Percentiles rank a stretch among this genome's conserved stretches.
Evolutionary conservation across 441 rosid species (phyloP).

Genomic region (Biscutella laevigata): DNA sequence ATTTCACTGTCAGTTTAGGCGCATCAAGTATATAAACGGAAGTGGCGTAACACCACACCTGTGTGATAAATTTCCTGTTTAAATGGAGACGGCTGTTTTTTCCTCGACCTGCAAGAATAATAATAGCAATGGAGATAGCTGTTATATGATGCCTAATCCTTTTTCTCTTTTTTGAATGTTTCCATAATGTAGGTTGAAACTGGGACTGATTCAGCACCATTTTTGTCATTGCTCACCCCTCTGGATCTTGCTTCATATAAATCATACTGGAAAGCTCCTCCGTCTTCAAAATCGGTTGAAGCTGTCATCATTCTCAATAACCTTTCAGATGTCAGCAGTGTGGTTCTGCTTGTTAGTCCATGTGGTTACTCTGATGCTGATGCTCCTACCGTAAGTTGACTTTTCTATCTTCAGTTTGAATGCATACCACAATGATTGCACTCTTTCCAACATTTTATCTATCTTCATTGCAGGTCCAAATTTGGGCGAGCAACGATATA

Average conservation of each 20-base stretch:
- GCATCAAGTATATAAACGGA: neutral
- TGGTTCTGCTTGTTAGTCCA: slow-evolving; percentile 76
- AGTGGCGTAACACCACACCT: neutral
- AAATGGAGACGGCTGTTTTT: too few relatives aligned
- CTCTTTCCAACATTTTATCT: slow-evolving; percentile 13
- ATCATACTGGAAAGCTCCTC: slow-evolving; percentile 87
- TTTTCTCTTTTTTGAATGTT: slow-evolving; percentile 16
- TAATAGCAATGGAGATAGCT: neutral
- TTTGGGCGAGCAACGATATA: slow-evolving; percentile 92
- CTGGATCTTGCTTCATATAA: slow-evolving; percentile 41
- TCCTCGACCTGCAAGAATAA: too few relatives aligned
- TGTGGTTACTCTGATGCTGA: slow-evolving; percentile 88
- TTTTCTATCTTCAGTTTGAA: slow-evolving; percentile 17
- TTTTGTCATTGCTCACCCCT: slow-evolving; percentile 73
- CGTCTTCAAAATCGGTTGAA: slow-evolving; percentile 50
- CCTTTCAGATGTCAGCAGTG: slow-evolving; percentile 79
- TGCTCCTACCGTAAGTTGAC: slow-evolving; percentile 62
- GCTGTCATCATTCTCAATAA: slow-evolving; percentile 59
- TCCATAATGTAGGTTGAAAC: slow-evolving; percentile 65
- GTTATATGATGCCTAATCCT: slow-evolving; percentile 1
- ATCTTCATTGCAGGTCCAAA: slow-evolving; percentile 54
- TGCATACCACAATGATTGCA: neutral
- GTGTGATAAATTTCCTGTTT: too few relatives aligned
- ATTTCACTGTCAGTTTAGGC: neutral
- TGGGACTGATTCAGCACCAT: slow-evolving; percentile 73